phyloP scores from a whole-genome alignment of 2,329 filamentous ascomycete species.

The Venturia nashicola region DNA sequence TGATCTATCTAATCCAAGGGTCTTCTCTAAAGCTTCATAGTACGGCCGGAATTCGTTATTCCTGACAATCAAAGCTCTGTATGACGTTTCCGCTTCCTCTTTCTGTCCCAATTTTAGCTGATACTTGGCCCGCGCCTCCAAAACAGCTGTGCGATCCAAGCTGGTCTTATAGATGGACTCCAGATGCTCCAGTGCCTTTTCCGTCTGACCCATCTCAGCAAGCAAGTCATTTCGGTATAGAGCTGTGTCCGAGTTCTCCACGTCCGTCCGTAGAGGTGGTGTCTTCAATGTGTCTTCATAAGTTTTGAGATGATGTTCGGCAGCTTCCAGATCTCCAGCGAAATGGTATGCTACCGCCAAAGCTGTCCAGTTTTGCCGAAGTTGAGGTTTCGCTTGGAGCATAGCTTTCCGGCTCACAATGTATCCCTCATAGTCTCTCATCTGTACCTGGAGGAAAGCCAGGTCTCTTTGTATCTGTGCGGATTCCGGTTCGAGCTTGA shows the following conservation, averaged over 20 bases:
- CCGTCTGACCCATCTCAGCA: constrained; percentile 71
- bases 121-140: constrained; percentile 81
- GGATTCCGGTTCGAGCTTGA: constrained; percentile 87
- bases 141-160: constrained; percentile 69
- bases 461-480: constrained; percentile 89
- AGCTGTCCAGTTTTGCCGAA: constrained; percentile 96
- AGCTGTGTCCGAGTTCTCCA: constrained; percentile 86
- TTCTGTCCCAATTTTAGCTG: constrained; percentile 64
- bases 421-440: constrained; percentile 90
- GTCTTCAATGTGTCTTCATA: constrained; percentile 90
- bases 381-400: constrained; percentile 67
- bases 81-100: constrained; percentile 71
- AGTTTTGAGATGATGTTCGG: constrained; percentile 80
- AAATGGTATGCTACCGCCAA: constrained; percentile 88
- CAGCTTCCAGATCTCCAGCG: constrained; percentile 70
- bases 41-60: constrained; percentile 83
- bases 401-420: constrained; percentile 80
- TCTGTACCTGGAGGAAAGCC: constrained; percentile 86
- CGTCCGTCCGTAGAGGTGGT: constrained; percentile 61
- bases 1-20: constrained; percentile 48
- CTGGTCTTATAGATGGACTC: constrained; percentile 64
- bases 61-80: constrained; percentile 66
- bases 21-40: constrained; percentile 64
- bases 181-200: constrained; percentile 77
- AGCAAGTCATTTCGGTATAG: constrained; percentile 96